Base-by-base conservation (phyloP, 768 basidiomycete genomes). In the Brasilioporus rufonigricans region DNA sequence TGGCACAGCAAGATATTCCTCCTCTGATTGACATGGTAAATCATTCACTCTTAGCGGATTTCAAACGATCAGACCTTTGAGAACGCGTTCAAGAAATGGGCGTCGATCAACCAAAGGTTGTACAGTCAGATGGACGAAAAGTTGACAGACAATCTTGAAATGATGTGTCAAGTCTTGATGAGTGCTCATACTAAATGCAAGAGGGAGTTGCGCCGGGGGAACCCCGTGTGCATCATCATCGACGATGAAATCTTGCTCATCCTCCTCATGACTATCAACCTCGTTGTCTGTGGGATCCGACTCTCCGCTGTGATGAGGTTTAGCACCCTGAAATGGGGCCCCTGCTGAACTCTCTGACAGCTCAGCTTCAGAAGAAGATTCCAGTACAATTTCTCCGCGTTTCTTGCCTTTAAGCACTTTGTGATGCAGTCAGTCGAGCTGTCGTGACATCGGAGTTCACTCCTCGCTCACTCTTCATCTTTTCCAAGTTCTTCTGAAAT, bases 71-170 rank as follows among this genome's bases (percentile, higher is more conserved):
- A 39, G 53, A 85, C 87, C 76, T 70, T 78, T 74, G 24, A 71
- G 52, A 53, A 84, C 70, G 48, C 75, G 76, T 56, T 80, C 66
- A 80, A 89, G 82, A 61, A 83, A 86, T 7, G 70, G 61, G 44
- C 72, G 74, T 19, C 90, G 76, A 44, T 84, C 75, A 4, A 67
- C 69, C 18, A 75, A 67, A 6, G 81, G 76, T 31, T 75, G 81
- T 29, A 91, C 84, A 35, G 88, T 87, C 39, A 95, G 73, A 60
- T 93, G 85, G 13, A 93, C 89, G 59, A 93, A 89, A 27, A 93
- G 80, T 65, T 96, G 93, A 60, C 91, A 93, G 41, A 93, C 78
- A 36, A 88, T 85, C 72, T 93, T 93, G 80, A 93, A 92, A 57
- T 93, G 89, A 58, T 87, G 81, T 14, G 80, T 73, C 19, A 89